A percentile compares a stretch with the other conserved stretches of the same genome.
These are phyloP conservation scores for Craspedostauros australis DNA, from an alignment of 108 stramenopile species.

Conservation along the genomic window DNA sequence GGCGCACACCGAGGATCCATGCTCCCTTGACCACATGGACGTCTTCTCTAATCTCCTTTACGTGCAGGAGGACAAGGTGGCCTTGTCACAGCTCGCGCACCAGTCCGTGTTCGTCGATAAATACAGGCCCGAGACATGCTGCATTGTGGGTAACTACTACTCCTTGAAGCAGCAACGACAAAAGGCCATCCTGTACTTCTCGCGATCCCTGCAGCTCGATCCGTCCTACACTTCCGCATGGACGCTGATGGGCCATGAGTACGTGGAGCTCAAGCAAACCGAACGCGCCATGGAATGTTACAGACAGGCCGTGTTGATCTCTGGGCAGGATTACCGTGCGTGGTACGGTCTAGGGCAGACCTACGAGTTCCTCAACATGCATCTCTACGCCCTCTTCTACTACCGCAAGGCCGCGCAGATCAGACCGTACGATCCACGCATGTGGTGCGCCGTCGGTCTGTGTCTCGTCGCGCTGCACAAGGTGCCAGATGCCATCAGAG, in stretches of 20 bases:
- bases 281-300: slow-evolving; percentile 97
- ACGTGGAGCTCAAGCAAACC: slow-evolving; percentile 95
- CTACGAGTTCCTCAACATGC: slow-evolving; percentile 96
- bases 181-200: slow-evolving; percentile 95
- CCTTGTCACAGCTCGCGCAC: slow-evolving; percentile 83
- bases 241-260: slow-evolving; percentile 98
- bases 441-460: slow-evolving; percentile 96
- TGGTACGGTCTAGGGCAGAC: slow-evolving; percentile 99
- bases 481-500: slow-evolving; percentile 77
- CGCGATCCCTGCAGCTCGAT: slow-evolving; percentile 87
- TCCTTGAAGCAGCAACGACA: slow-evolving; percentile 91
- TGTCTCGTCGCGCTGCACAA: slow-evolving; percentile 74
- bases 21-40: slow-evolving; percentile 89
- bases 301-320: slow-evolving; percentile 92
- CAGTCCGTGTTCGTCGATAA: slow-evolving; percentile 82
- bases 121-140: slow-evolving; percentile 93
- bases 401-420: slow-evolving; percentile 91
- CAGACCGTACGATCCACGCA: slow-evolving; percentile 94
- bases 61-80: slow-evolving; percentile 88
- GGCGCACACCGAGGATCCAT: slow-evolving; percentile 69
- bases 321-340: slow-evolving; percentile 90
- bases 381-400: slow-evolving; percentile 91
- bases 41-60: slow-evolving; percentile 91
- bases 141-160: slow-evolving; percentile 97
- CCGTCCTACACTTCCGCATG: slow-evolving; percentile 89